Base-by-base conservation (phyloP, 2,329 filamentous ascomycete species). In the Ascochyta lentis region DNA sequence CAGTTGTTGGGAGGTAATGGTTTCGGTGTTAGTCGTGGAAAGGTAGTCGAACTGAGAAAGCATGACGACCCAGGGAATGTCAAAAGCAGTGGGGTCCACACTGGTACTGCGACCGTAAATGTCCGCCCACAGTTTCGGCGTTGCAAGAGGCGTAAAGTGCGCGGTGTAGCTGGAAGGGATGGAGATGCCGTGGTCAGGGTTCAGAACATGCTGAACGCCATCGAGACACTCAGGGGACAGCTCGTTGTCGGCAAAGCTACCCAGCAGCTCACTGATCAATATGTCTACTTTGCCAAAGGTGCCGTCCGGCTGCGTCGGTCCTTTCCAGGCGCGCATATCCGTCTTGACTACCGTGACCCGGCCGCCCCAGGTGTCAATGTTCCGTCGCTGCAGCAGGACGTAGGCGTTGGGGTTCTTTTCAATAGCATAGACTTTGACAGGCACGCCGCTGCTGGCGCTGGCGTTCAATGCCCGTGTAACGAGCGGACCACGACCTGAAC, bases 401-500 rank as follows among this genome's bases (percentile, higher is more conserved):
- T 94, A 98, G 0, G 95, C 95, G 70, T 99, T 98, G 4, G 92
- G 95, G 76, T 99, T 99, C 83, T 99, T 99, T 77, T 99, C 95
- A 3, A 99, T 86, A 0, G 91, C 95, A 87, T 92, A 98, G 41
- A 96, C 84, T 64, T 93, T 88, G 46, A 98, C 89, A 19, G 86
- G 81, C 3, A 97, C 88, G 1, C 89, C 88, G 1, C 92, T 89
- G 15, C 81, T 83, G 59, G 87, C 83, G 66, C 92, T 94, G 12
- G 95, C 96, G 57, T 86, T 86, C 24, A 99, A 79, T 1, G 92
- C 92, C 44, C 95, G 86, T 1, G 92, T 95, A 13, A 99, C 93
- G 1, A 99, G 83, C 4, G 95, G 95, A 0, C 95, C 96, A 59
- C 96, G 88, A 12, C 95, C 95, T 13, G 96, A 94, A 9, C 95